Conservation (phyloP, 768 basidiomycete species). For the Postia placenta region DNA sequence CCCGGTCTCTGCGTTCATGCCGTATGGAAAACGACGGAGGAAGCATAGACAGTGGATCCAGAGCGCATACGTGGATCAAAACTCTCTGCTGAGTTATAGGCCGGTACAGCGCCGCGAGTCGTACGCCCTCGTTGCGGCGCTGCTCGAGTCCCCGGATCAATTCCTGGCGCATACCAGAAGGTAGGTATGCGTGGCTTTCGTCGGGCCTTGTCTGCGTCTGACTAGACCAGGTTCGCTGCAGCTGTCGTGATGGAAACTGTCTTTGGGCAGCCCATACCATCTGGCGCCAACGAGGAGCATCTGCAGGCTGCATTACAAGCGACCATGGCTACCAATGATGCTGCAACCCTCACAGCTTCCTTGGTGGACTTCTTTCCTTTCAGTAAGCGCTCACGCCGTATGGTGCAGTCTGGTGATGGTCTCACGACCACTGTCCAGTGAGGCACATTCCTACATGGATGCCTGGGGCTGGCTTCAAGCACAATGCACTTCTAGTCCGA, state of each 20-base stretch:
- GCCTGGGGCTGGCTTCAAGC: slow-evolving; percentile 20
- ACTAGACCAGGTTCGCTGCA: slow-evolving; percentile 22
- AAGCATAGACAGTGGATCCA: slow-evolving; percentile 23
- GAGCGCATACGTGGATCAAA: slow-evolving; percentile 17
- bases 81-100: slow-evolving; percentile 12
- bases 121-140: slow-evolving; percentile 17
- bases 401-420: not conserved
- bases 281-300: slow-evolving; percentile 22
- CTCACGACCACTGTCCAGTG: slow-evolving; percentile 9
- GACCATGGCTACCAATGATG: slow-evolving; percentile 15
- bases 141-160: slow-evolving; percentile 22
- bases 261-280: slow-evolving; percentile 27
- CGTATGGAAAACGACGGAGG: slow-evolving; percentile 23
- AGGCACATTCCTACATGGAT: slow-evolving; percentile 17
- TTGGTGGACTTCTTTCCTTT: slow-evolving; percentile 28
- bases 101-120: slow-evolving; percentile 22
- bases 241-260: slow-evolving; percentile 26
- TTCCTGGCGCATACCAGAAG: slow-evolving; percentile 18
- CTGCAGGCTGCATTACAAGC: slow-evolving; percentile 23
- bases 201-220: not conserved
- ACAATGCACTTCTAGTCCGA: slow-evolving; percentile 10
- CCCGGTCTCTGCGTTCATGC: slow-evolving; percentile 12
- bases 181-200: not conserved
- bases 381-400: slow-evolving; percentile 14
- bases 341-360: slow-evolving; percentile 21